Base-by-base conservation (phyloP, 805 yeast genomes). In the Wickerhamiella kazuoi region DNA sequence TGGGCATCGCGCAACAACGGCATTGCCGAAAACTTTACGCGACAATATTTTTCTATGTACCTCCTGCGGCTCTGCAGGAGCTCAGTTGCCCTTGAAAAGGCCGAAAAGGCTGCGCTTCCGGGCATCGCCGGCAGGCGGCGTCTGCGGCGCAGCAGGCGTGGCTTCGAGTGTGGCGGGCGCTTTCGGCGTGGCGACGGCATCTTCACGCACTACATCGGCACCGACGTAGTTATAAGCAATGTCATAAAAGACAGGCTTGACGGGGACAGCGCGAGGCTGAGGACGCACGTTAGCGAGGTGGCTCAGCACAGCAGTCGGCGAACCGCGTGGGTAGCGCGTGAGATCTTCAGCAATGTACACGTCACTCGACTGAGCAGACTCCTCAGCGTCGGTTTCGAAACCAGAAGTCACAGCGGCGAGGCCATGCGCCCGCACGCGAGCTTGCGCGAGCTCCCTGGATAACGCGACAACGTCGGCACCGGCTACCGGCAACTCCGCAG, bases 161-260 rank as follows among this genome's bases (percentile, higher is more conserved):
- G n/a, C n/a, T n/a, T n/a, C n/a, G n/a, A n/a, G n/a, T n/a, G n/a
- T n/a, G n/a, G n/a, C n/a, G n/a, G n/a, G n/a, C n/a, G n/a, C n/a
- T n/a, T n/a, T n/a, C n/a, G n/a, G n/a, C n/a, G n/a, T n/a, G n/a
- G n/a, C n/a, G n/a, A n/a, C n/a, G n/a, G n/a, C n/a, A n/a, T n/a
- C n/a, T n/a, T n/a, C n/a, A n/a, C n/a, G n/a, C n/a, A n/a, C n/a
- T n/a, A n/a, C n/a, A n/a, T n/a, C n/a, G n/a, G n/a, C n/a, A n/a
- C n/a, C 21, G 19, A 86, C 69, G 52, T 80, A 84, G 55, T 84
- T 86, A 64, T 67, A 86, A 0, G 93, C 97, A 46, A 82, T 65
- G 55, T 87, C 98, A 51, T 83, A 90, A 51, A 86, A 69, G 8
- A 84, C 93, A 0, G 98, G 95, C 59, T 90, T 87, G 41, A 77